Conservation (phyloP, 768 basidiomycete genomes). For the Hygrocybe punicea region DNA sequence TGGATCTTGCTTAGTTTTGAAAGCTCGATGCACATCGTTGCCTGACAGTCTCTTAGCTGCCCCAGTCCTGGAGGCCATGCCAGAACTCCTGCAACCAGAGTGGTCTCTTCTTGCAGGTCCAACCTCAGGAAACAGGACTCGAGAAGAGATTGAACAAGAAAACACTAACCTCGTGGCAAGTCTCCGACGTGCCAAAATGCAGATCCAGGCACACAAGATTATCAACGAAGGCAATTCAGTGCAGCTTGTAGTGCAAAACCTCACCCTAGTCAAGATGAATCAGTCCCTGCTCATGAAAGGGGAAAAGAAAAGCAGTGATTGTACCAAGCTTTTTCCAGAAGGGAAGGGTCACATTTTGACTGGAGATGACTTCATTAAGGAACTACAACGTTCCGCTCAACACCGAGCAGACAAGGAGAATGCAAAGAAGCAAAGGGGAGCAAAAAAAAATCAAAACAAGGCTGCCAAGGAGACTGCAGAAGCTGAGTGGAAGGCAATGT, state of each 20-base stretch:
- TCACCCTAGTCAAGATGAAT: background rate
- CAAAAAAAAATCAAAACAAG: background rate
- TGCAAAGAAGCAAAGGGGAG: background rate
- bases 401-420: background rate
- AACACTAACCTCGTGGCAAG: background rate
- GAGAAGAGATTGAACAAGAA: background rate
- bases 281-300: background rate
- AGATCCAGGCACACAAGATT: background rate
- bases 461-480: background rate
- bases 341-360: background rate
- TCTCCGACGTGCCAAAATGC: background rate
- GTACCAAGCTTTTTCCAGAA: background rate
- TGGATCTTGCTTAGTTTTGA: slow-evolving; percentile 24
- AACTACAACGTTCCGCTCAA: background rate
- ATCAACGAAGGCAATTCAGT: background rate
- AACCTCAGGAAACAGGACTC: background rate
- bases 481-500: background rate
- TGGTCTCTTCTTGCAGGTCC: background rate
- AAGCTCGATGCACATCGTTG: slow-evolving; percentile 6
- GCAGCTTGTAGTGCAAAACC: background rate
- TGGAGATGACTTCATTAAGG: background rate
- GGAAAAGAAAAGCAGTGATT: background rate
- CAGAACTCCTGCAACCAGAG: background rate
- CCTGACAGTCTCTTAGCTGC: background rate
- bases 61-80: no score